phyloP scores from a whole-genome alignment of 768 basidiomycete genomes.

The Ramaria rubella region DNA sequence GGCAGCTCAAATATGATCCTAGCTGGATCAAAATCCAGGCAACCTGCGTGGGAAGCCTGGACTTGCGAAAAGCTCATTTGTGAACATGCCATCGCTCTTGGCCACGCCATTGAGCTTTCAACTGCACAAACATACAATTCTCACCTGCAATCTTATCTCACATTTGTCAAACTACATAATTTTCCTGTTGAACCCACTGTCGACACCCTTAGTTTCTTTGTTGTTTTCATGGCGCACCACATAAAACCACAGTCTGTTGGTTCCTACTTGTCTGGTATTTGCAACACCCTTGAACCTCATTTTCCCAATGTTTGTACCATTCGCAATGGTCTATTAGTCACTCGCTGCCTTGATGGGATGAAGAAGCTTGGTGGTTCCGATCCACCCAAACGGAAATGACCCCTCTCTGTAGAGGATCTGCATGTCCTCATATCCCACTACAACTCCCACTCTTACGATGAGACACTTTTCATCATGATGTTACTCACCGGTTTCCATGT shows the following conservation, averaged over 20 bases:
- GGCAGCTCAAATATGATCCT: too few relatives aligned
- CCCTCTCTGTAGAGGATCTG: conserved; percentile 11
- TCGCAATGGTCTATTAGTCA: conserved; percentile 3
- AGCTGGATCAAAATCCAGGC: too few relatives aligned
- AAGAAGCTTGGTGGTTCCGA: conserved; percentile 17
- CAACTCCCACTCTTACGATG: neutral
- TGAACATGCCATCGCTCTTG: too few relatives aligned
- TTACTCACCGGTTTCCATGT: conserved; percentile 20
- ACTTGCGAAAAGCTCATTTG: conserved; percentile 17
- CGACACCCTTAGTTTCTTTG: too few relatives aligned
- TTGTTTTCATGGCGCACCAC: conserved; percentile 13
- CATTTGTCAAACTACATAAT: conserved; percentile 7
- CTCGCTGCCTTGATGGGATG: conserved; percentile 25
- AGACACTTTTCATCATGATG: conserved; percentile 25
- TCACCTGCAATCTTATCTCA: conserved; percentile 6
- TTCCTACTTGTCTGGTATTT: conserved; percentile 22
- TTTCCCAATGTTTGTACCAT: conserved; percentile 15
- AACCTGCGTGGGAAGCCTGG: neutral
- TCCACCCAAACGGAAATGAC: conserved; percentile 25
- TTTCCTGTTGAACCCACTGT: too few relatives aligned
- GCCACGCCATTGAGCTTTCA: conserved; percentile 24
- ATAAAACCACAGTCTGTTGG: conserved; percentile 19
- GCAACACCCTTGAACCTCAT: conserved; percentile 16
- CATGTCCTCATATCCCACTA: neutral
- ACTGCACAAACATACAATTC: neutral